These are phyloP conservation scores for Saururus chinensis DNA, from an alignment of 164 flowering plant species.

Conservation along the genomic window DNA sequence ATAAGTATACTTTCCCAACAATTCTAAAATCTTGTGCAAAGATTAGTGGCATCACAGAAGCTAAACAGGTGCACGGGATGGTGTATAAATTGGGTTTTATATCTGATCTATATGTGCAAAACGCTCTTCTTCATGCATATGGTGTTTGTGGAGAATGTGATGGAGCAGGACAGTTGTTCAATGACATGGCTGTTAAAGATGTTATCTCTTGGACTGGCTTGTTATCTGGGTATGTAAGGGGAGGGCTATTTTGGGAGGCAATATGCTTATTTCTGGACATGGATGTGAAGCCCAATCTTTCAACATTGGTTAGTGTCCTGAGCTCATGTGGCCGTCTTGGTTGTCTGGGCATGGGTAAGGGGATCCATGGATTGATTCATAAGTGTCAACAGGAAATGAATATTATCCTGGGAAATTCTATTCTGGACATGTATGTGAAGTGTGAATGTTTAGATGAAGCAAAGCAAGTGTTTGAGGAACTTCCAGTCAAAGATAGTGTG, in stretches of 20 bases:
- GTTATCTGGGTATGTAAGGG: constrained; percentile 35
- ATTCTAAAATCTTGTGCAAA: constrained; percentile 34
- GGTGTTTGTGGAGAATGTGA: constrained; percentile 28
- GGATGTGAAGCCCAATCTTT: constrained; percentile 41
- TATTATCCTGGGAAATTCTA: no score
- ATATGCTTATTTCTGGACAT: constrained; percentile 24
- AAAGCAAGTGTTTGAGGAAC: no score
- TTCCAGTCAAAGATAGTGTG: no score
- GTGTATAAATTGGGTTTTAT: constrained; percentile 27
- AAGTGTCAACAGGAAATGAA: no score
- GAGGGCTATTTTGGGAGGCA: constrained; percentile 29
- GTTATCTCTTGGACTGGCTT: constrained; percentile 48
- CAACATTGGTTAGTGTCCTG: constrained; percentile 37
- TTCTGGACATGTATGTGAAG: no score
- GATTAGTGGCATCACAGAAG: constrained; percentile 20
- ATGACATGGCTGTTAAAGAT: constrained; percentile 42
- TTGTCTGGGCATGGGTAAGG: no score
- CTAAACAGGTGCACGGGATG: constrained; percentile 40
- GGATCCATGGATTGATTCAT: no score
- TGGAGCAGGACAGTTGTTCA: constrained; percentile 31
- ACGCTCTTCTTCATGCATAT: constrained; percentile 33
- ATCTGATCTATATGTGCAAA: constrained; percentile 31
- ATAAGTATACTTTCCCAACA: constrained; percentile 43
- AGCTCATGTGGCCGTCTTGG: no score
- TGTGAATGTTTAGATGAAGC: no score